Evolutionary conservation across 2,329 filamentous ascomycete genomes (phyloP).

Genomic region (Stagonosporopsis cucurbitacearum): DNA sequence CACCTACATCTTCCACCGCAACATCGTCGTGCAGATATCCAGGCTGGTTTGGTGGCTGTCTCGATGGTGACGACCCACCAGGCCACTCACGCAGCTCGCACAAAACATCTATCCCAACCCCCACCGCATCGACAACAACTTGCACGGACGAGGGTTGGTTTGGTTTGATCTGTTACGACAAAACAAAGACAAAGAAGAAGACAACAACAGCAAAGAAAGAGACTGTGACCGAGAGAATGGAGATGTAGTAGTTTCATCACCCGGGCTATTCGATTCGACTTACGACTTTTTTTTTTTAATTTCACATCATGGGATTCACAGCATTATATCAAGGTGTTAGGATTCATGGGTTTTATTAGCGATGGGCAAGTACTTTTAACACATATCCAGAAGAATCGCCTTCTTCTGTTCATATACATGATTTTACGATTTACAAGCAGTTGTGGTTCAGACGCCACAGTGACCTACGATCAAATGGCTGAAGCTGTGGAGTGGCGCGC

Average conservation of each 20-base stretch:
- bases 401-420: not conserved
- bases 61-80: slow-evolving; percentile 57
- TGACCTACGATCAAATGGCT: no score
- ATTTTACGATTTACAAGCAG: no score
- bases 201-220: slow-evolving; percentile 12
- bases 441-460: no score
- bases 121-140: slow-evolving; percentile 26
- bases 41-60: slow-evolving; percentile 58
- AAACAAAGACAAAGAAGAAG: slow-evolving; percentile 23
- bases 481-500: no score
- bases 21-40: slow-evolving; percentile 53
- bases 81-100: slow-evolving; percentile 38
- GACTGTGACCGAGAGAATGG: slow-evolving; percentile 31
- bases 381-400: not conserved
- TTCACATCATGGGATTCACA: not conserved
- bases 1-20: slow-evolving; percentile 40
- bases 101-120: slow-evolving; percentile 26
- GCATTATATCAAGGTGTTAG: slow-evolving; percentile 21
- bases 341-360: not conserved
- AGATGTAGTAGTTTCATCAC: slow-evolving; percentile 28
- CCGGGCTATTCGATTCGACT: no score
- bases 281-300: not conserved
- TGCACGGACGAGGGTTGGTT: slow-evolving; percentile 40
- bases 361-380: not conserved
- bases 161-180: slow-evolving; percentile 42